Base-by-base conservation (phyloP, 106 monocot species). In the Dendrobium catenatum region DNA sequence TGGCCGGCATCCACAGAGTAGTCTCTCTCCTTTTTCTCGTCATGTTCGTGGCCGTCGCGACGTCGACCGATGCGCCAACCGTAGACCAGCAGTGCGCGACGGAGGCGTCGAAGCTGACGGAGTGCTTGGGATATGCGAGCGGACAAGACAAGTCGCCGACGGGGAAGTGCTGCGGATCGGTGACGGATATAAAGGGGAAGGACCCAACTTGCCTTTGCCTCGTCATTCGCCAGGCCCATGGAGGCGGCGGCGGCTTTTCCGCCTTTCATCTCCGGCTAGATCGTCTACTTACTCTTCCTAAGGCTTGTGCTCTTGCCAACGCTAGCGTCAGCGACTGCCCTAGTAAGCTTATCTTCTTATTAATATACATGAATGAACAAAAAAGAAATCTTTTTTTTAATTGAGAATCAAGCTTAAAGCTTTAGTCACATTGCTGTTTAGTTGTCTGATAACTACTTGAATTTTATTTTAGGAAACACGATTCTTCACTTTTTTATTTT, bases 151-250 rank as follows among this genome's bases (percentile, higher is more conserved):
- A 86, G 10, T 5, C 84, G 49, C 95, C 95, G 58, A 66, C 92
- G 4, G 41, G 74, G 27, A 47, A 76, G 9, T 95, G 95, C 81
- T 95, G 95, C 76, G 54, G 31, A 64, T 82, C 88, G 18, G 84
- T 80, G 80, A 18, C 46, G 44, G 86, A 86, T 1, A 85, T 90
- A 13, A 66, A 79, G 77, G 46, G 58, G 24, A 40, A 54, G 51
- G 68, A 86, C 55, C 86, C 92, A 1, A 84, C 80, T 16, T 95
- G 95, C 84, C 84, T 95, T n/a, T 95, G 95, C 81, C 90, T 82
- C 82, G 80, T 92, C 47, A 89, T 92, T 46, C 95, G 92, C 73
- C 88, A 87, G 82, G 44, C 84, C 18, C 77, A 85, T 42, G 43
- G 33, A 2, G 86, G 85, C 1, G 22, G 61, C 1, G 54, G 81